Evolutionary conservation across 257 asterid species (phyloP), one percentile per base, ranked within the genome.

Genomic region (Rhazya stricta): DNA sequence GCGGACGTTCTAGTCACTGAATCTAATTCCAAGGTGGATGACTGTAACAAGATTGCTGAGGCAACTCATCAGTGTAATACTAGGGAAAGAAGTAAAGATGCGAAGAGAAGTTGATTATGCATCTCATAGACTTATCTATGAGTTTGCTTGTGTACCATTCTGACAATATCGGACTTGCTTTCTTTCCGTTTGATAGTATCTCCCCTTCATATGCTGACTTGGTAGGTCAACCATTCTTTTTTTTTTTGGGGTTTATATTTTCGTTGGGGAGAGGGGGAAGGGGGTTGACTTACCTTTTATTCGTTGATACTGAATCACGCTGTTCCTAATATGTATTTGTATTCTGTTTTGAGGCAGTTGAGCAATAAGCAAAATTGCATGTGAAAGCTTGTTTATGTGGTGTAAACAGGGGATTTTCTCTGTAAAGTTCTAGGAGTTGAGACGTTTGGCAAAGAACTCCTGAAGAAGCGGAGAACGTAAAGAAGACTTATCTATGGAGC

Each of bases 1-100:
- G 65, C 81, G 8, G 90, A 74, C 65, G 85, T 83, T 62, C 34
- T 81, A 7, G 51, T 56, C 39, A 16, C 81, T 71, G 82, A 81
- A 41, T 74, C 82, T 50, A 34, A 50, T 56, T 86, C 73, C 36
- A 75, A 76, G 48, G 25, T 42, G 29, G 23, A 76, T 41, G 74
- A 66, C 50, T 27, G 7, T 69, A 78, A 68, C 39, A 72, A 61
- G 67, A 74, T 77, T 63, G 69, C 81, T 29, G 76, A 74, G 39
- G 75, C 87, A 39, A 41, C 84, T 80, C 51, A 72, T 72, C 67
- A 25, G 72, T 56, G 13, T 43, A 34, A 80, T 75, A 74, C 67
- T 69, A 51, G 80, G 56, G 68, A 79, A 72, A 72, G 29, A 58
- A 77, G 83, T 9, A 45, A 81, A 74, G 88, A 67, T 72, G 61